Base-by-base conservation (phyloP, 208 protist genomes). In the Trypanosoma platydactyli region DNA sequence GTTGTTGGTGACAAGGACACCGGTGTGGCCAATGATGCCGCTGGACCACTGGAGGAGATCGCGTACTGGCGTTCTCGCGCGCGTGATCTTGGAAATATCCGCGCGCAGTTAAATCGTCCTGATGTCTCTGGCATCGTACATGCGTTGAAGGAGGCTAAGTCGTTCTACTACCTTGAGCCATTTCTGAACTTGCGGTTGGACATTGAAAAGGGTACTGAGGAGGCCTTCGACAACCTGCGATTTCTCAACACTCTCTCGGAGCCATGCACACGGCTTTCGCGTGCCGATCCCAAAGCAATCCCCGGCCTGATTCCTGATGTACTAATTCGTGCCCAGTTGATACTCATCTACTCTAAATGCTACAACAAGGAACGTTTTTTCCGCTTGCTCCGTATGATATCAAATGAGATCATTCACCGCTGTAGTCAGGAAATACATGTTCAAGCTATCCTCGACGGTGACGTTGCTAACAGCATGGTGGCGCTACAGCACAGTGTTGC, bases 331-430 rank as follows among this genome's bases (percentile, higher is more conserved):
- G 85, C 97, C 6, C 95, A 97, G 70, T 76, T 98, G 44, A 98
- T 99, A 64, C 81, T 98, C 55, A 75, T 91, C 33, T 88, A 94
- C 71, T 98, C 94, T 20, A 91, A 88, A 63, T 90, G 83, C 80
- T 99, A 99, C 88, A 96, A 97, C 74, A 97, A 97, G 67, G 95
- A 99, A 61, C 84, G 90, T 25, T 88, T 98, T 44, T 88, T 84
- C 33, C 87, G 92, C 0, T 81, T 98, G 25, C 84, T 98, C 48
- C 81, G 89, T 24, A 95, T 98, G 81, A 91, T 99, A 16, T 98
- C 91, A 9, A 98, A 97, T 79, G 95, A 98, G 76, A 97, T 99
- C 66, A 99, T 99, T 74, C 77, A 76, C 30, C 94, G 96, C 44
- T 99, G 98, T 79, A 88, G 92, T 66, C 82, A 73, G 42, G 76